Evolutionary conservation across 2,329 filamentous ascomycete species (phyloP).

Genomic region (Scopulariopsis brevicaulis): DNA sequence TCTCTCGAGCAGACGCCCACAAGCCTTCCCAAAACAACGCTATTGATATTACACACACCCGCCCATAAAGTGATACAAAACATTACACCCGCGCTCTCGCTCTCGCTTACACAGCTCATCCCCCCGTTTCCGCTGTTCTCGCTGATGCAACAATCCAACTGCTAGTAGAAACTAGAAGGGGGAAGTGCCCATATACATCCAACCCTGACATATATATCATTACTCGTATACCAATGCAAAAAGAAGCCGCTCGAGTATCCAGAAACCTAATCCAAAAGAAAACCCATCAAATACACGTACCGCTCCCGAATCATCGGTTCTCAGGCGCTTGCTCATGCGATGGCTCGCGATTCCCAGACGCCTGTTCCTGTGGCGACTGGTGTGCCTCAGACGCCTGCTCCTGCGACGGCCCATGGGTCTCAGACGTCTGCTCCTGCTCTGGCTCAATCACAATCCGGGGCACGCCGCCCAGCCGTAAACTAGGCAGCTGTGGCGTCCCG

Average conservation of each 20-base stretch:
- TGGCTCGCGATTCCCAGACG: constrained; percentile 24
- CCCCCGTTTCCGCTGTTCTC: not conserved
- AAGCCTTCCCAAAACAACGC: too few relatives aligned
- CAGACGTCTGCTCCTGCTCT: constrained; percentile 17
- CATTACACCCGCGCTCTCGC: too few relatives aligned
- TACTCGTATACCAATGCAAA: not conserved
- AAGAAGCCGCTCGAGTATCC: not conserved
- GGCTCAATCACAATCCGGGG: constrained; percentile 50
- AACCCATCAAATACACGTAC: not conserved
- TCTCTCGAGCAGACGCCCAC: too few relatives aligned
- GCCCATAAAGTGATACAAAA: too few relatives aligned
- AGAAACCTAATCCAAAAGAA: not conserved
- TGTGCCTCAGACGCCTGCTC: not conserved
- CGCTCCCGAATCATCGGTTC: not conserved
- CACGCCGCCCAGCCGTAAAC: constrained; percentile 33
- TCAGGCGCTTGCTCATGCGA: constrained; percentile 17
- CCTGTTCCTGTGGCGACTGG: constrained; percentile 31
- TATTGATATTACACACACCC: too few relatives aligned
- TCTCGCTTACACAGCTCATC: not conserved
- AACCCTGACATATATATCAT: not conserved
- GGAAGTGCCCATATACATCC: not conserved
- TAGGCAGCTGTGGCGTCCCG: constrained; percentile 37
- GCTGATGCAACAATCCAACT: not conserved
- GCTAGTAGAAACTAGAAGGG: not conserved
- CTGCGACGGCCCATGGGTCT: constrained; percentile 5